Evolutionary conservation across 257 asterid species (phyloP).

Genomic region (Haberlea rhodopensis): DNA sequence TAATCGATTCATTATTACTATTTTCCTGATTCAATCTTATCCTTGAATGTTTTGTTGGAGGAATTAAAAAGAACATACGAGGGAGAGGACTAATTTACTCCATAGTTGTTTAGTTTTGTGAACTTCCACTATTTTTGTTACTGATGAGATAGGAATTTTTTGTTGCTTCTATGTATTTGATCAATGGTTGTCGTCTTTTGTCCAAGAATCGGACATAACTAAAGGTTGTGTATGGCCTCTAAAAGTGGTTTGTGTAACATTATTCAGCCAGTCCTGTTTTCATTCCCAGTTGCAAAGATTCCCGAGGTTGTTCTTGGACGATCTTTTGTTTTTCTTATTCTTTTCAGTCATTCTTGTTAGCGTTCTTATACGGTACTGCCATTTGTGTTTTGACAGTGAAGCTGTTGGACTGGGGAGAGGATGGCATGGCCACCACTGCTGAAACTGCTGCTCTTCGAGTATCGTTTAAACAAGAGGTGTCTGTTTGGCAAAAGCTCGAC

Average conservation of each 20-base stretch:
- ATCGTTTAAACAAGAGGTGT: conserved; percentile 79
- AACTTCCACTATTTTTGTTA: too few relatives aligned
- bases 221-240: too few relatives aligned
- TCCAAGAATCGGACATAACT: neutral
- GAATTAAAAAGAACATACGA: neutral
- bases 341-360: neutral
- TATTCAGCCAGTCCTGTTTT: neutral
- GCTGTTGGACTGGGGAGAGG: conserved; percentile 90
- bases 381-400: conserved; percentile 51
- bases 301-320: neutral
- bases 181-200: neutral
- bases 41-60: neutral
- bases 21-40: neutral
- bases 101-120: neutral
- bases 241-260: too few relatives aligned
- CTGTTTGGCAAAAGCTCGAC: conserved; percentile 89
- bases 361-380: neutral
- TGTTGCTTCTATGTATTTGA: neutral
- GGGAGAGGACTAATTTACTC: too few relatives aligned
- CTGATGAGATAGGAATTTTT: neutral
- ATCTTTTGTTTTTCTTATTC: neutral
- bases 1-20: too few relatives aligned
- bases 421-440: conserved; percentile 60
- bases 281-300: neutral
- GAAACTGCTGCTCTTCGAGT: conserved; percentile 67